phyloP scores from a whole-genome alignment of 2,329 filamentous ascomycete genomes.

The Lachnellula hyalina region DNA sequence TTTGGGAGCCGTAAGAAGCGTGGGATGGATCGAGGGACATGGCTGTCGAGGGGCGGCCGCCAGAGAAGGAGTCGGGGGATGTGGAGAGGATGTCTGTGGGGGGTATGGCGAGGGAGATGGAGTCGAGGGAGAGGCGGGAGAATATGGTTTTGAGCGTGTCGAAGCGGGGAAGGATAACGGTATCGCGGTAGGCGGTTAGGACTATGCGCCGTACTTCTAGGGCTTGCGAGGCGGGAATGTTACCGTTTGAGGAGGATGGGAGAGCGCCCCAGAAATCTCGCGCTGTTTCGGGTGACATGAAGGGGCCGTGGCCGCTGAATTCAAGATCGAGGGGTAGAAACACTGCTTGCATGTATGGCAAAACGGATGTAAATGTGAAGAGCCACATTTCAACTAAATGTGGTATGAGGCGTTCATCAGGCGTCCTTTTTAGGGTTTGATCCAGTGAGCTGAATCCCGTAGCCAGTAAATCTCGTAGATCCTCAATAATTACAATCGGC shows the following conservation, averaged over 20 bases:
- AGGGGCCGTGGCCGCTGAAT: constrained; percentile 75
- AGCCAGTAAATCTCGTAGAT: constrained; percentile 67
- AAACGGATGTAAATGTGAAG: constrained; percentile 80
- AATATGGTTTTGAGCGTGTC: constrained; percentile 86
- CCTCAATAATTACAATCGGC: constrained; percentile 67
- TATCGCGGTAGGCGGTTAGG: constrained; percentile 81
- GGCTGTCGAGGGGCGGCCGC: constrained; percentile 63
- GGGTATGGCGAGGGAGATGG: constrained; percentile 40
- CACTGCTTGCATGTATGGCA: constrained; percentile 92
- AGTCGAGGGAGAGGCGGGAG: constrained; percentile 82
- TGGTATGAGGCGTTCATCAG: constrained; percentile 85
- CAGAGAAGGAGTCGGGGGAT: constrained; percentile 43
- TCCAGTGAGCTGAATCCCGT: constrained; percentile 84
- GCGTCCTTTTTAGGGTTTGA: constrained; percentile 69
- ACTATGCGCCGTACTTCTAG: constrained; percentile 88
- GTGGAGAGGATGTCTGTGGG: constrained; percentile 41
- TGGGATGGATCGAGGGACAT: constrained; percentile 68
- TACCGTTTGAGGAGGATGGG: constrained; percentile 41
- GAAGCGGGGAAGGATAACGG: constrained; percentile 81
- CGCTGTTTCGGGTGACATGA: constrained; percentile 74
- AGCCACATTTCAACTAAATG: constrained; percentile 92
- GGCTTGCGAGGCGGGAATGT: constrained; percentile 43
- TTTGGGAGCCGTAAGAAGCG: constrained; percentile 75
- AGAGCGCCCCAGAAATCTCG: constrained; percentile 86
- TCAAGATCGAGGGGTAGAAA: constrained; percentile 91